Base-by-base conservation (phyloP, 2,329 filamentous ascomycete species). In the Alternaria novae-zelandiae region DNA sequence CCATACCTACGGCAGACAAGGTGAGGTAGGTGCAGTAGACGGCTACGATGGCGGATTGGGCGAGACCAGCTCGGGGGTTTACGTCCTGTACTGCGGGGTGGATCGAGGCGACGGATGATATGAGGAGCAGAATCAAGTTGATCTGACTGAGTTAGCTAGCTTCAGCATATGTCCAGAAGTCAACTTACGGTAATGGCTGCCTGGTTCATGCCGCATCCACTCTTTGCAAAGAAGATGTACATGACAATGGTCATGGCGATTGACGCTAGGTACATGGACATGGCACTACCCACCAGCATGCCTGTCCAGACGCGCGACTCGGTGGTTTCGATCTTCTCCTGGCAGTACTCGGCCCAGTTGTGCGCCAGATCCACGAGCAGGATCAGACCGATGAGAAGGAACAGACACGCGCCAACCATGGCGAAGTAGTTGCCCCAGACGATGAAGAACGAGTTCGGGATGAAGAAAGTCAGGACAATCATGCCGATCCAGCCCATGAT, bases 1-100 rank as follows among this genome's bases (percentile, higher is more conserved):
- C 95, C 96, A 99, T 98, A 59, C 94, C 97, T 1, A 99, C 96
- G 25, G 96, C 96, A 3, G 94, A 97, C 89, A 99, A 93, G 70
- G 96, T 99, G 59, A 99, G 88, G 78, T 99, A 99, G 46, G 96
- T 98, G 87, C 96, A 99, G 85, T 99, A 99, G 62, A 97, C 88
- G 17, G 94, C 93, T 47, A 99, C 96, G 88, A 98, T 97, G 66
- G 96, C 95, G 45, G 94, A 94, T 79, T 99, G 96, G n/a, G 96
- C 96, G 63, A 99, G 86, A 53, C 96, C 96, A 45, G 96, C 96
- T 77, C 95, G 94, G 51, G 94, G 89, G 80, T 99, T 99, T 78
- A 90, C 90, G 75, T 94, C 93, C 80, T 99, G 96, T 13, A 99
- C 89, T 1, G 87, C 88, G 2, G 96, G 94, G 77, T 98, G 94